These are phyloP conservation scores for Vigna mungo DNA, from an alignment of 306 rosid genomes.

Conservation along the genomic window DNA sequence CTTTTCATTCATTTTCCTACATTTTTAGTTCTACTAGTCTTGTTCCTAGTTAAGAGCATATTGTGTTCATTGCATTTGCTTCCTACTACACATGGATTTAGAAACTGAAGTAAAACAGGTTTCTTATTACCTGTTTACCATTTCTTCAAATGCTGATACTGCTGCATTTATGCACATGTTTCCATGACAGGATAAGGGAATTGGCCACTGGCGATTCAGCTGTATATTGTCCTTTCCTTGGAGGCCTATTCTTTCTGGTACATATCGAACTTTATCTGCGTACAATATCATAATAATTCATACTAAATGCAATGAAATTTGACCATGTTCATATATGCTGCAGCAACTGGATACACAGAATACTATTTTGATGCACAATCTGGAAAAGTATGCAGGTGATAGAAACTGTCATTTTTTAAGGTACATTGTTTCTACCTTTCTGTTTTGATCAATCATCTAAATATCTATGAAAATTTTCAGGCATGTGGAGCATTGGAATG, in stretches of 20 bases:
- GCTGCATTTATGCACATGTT: neutral
- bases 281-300: constrained; percentile 11
- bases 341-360: constrained; percentile 97
- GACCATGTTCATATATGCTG: constrained; percentile 41
- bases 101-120: neutral
- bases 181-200: constrained; percentile 74
- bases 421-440: constrained; percentile 22
- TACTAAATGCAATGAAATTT: constrained; percentile 27
- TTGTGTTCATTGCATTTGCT: constrained; percentile 1
- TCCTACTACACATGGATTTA: neutral
- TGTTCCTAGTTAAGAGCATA: neutral
- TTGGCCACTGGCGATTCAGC: constrained; percentile 90
- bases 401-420: constrained; percentile 24
- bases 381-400: constrained; percentile 91
- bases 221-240: constrained; percentile 88
- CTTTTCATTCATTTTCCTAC: constrained; percentile 11
- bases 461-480: constrained; percentile 50
- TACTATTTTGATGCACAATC: constrained; percentile 79
- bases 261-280: neutral
- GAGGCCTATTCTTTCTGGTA: constrained; percentile 98
- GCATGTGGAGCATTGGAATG: constrained; percentile 97
- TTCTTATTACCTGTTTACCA: constrained; percentile 18
- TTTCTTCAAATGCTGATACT: constrained; percentile 9
- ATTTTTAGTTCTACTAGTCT: constrained; percentile 16
- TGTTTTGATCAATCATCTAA: constrained; percentile 1